Evolutionary conservation across 345 rosid species (phyloP), one percentile per base, ranked within the genome.

Genomic region (Hypericum perforatum): DNA sequence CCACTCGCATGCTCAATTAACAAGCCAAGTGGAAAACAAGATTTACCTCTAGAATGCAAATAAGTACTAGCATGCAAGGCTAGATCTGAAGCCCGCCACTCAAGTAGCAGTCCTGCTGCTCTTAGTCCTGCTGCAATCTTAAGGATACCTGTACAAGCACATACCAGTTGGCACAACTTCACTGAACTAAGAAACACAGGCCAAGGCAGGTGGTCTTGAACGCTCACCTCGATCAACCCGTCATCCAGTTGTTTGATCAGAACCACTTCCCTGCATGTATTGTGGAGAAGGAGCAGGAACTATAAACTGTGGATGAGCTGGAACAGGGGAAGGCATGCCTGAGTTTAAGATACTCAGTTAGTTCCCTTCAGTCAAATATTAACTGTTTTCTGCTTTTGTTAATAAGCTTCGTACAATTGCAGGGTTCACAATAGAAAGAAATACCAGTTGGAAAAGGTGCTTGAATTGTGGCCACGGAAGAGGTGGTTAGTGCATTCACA

Each of bases 211-310:
- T 22, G 32, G 32, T 22, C 32, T 22, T 22, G 32, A 22, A 22
- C 39, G 71, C 84, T 64, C 61, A 79, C 83, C 68, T 69, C 66
- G 64, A 64, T 76, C 76, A 61, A 73, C 63, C 54, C 71, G 80
- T 81, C 89, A 91, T 81, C 87, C 92, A 50, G 85, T 58, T 64
- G 85, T 74, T 66, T 79, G 95, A 74, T 82, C 95, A 68, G 98
- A 85, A 81, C 83, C 63, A 42, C 88, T 74, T 64, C 86, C 87
- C 57, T 79, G 98, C 73, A 78, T 70, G 50, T 69, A 81, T 72
- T 81, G 89, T 62, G 65, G 56, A 63, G 96, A 66, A 64, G 91
- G 87, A 65, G 81, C 77, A 62, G 84, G 79, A 48, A 91, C 82
- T 44, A 78, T 77, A 62, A 85, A 67, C 41, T 74, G 96, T 50